Percentiles rank a stretch among this genome's conserved stretches.
Conservation (phyloP, 331 rosid species). For the Malus hybrid region DNA sequence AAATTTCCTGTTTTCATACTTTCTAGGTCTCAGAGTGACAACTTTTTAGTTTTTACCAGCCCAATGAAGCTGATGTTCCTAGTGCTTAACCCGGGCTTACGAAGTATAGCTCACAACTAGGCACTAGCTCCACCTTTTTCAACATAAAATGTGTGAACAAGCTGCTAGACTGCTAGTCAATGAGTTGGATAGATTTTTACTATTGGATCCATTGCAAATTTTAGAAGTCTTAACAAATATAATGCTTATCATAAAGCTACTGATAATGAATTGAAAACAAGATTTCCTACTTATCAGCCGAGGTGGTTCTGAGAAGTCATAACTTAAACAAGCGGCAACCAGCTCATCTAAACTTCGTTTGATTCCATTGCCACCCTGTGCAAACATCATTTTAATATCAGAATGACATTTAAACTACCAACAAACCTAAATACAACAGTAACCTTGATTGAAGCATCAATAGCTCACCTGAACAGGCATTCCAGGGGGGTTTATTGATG, state of each 20-base stretch:
- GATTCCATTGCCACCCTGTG: slow-evolving; percentile 76
- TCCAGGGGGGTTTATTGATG: slow-evolving; percentile 84
- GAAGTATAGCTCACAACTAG: not conserved
- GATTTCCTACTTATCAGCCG: slow-evolving; percentile 49
- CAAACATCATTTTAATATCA: slow-evolving; percentile 11
- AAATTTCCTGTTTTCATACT: not conserved
- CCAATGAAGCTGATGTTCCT: not conserved
- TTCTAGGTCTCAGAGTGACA: not conserved
- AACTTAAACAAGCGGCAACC: slow-evolving; percentile 67
- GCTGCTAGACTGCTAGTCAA: not conserved
- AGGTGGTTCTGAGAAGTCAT: slow-evolving; percentile 62
- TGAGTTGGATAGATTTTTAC: not conserved
- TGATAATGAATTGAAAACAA: not conserved
- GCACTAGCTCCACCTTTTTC: not conserved
- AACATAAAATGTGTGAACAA: not conserved
- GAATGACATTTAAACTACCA: not conserved
- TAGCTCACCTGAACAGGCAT: slow-evolving; percentile 76
- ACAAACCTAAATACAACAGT: not conserved
- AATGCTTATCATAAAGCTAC: not conserved
- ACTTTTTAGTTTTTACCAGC: not conserved
- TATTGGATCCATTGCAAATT: not conserved
- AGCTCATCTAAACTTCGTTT: slow-evolving; percentile 67
- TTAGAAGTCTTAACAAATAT: not conserved
- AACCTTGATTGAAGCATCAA: not conserved
- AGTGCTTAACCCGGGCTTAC: not conserved